A percentile compares a stretch with the other conserved stretches of the same genome.
These are phyloP conservation scores for Cavenderia fasciculata DNA, from an alignment of 78 protist genomes.

Conservation along the genomic window DNA sequence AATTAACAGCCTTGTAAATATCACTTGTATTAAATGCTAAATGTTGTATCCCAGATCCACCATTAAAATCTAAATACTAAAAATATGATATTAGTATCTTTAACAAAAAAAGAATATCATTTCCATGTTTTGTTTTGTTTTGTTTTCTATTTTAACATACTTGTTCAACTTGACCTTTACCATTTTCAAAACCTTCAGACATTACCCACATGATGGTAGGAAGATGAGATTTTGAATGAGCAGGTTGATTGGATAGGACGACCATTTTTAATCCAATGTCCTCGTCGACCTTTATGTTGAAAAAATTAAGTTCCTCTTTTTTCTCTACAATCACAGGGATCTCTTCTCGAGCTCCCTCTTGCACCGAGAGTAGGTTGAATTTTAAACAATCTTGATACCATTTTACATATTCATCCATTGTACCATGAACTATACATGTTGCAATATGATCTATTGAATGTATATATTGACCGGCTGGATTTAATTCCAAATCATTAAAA, in stretches of 20 bases:
- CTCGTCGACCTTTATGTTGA: conserved; percentile 30
- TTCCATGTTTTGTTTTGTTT: no score
- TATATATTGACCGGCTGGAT: background rate
- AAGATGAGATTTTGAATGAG: background rate
- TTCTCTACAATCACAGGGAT: background rate
- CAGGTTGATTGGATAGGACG: conserved; percentile 40
- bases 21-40: conserved; percentile 30
- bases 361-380: conserved; percentile 2
- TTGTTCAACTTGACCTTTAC: conserved; percentile 72
- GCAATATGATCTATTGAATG: conserved; percentile 49
- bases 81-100: no score
- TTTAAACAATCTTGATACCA: conserved; percentile 42
- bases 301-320: conserved; percentile 1
- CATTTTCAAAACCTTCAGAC: conserved; percentile 36
- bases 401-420: background rate
- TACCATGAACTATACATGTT: conserved; percentile 32
- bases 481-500: no score
- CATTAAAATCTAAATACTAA: conserved; percentile 21
- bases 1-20: conserved; percentile 30
- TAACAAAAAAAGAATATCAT: no score
- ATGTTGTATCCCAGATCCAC: conserved; percentile 69
- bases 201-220: conserved; percentile 64
- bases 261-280: conserved; percentile 67
- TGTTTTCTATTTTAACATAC: background rate
- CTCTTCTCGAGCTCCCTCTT: background rate